phyloP scores from a whole-genome alignment of 305 asterid species.

The Rubia tinctorum region DNA sequence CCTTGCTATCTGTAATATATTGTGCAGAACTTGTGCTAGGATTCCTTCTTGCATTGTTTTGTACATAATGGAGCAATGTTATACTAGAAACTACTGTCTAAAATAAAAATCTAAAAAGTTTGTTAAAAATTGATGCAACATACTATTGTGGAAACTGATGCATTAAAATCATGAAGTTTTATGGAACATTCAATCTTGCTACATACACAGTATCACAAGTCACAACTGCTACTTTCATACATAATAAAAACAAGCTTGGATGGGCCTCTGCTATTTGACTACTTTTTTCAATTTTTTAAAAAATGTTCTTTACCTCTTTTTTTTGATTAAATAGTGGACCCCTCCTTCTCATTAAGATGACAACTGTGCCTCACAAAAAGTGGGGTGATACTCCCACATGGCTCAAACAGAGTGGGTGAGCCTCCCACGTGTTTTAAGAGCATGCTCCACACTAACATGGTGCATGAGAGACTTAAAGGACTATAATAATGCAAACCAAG shows the following conservation, averaged over 20 bases:
- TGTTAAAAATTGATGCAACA: not conserved
- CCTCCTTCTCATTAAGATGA: no score
- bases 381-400: no score
- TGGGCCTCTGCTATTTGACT: not conserved
- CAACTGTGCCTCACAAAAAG: no score
- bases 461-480: no score
- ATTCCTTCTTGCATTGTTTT: no score
- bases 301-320: no score
- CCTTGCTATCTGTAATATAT: not conserved
- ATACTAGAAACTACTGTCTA: not conserved
- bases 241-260: not conserved
- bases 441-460: no score
- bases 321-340: no score
- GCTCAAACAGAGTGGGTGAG: no score
- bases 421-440: no score
- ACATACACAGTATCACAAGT: constrained; percentile 5
- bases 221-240: not conserved
- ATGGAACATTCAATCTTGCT: constrained; percentile 9
- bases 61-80: not conserved
- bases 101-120: not conserved
- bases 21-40: not conserved
- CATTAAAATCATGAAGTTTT: not conserved
- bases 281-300: not conserved
- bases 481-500: no score
- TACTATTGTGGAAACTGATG: not conserved